These are phyloP conservation scores for Boletellus emodensis DNA, from an alignment of 768 basidiomycete genomes.

Conservation along the genomic window DNA sequence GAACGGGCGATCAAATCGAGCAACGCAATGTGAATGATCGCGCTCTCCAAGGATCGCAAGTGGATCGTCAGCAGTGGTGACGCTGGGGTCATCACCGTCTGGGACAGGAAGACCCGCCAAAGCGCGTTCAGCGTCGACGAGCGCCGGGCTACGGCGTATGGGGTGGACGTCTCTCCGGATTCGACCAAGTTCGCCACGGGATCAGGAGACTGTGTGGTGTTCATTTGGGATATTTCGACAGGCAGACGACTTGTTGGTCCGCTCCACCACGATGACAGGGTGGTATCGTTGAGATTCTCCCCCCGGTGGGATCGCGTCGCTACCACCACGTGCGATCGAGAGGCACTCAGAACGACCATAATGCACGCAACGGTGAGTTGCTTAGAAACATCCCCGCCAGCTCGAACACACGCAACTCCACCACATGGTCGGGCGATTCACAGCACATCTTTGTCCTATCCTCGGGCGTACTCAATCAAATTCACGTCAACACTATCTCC, in stretches of 20 bases:
- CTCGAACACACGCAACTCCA: neutral
- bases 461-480: neutral
- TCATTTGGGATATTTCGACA: neutral
- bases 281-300: neutral
- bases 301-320: neutral
- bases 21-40: neutral
- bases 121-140: neutral
- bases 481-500: neutral
- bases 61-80: neutral
- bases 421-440: neutral
- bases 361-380: neutral
- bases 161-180: neutral
- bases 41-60: neutral
- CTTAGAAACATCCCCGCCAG: neutral
- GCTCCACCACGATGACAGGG: neutral
- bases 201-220: neutral
- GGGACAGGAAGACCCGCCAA: neutral
- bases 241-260: neutral
- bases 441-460: neutral
- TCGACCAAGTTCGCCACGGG: constrained; percentile 1
- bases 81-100: neutral
- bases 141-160: neutral
- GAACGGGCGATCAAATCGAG: neutral
- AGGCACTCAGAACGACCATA: neutral
- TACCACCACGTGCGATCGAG: neutral